Base-by-base conservation (phyloP, 768 basidiomycete species). In the Chalciporus sphaerocephalus region DNA sequence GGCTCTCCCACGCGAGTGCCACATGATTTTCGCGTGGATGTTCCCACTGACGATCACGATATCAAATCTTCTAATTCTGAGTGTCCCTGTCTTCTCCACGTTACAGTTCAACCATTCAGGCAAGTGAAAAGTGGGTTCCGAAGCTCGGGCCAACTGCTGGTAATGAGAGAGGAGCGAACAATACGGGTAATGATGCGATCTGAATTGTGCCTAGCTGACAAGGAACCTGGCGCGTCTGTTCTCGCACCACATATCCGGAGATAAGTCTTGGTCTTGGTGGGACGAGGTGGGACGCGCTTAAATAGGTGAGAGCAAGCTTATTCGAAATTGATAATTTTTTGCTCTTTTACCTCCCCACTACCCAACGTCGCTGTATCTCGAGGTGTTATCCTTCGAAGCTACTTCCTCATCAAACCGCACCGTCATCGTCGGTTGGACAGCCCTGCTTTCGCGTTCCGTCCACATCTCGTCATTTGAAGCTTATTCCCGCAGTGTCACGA, bases 151-250 rank as follows among this genome's bases (percentile, higher is more conserved):
- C 47, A n/a, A n/a, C n/a, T n/a, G n/a, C n/a, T n/a, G n/a, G n/a
- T n/a, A 9, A 17, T 46, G 27, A 43, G 33, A 16, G 23, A 18
- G n/a, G 44, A 21, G 23, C 25, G 17, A 40, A 43, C 21, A 33
- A 33, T 35, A 37, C 46, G 28, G 41, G 23, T 38, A 22, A 18
- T 46, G 51, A 46, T 54, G 38, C 41, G 46, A 60, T 58, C 12
- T n/a, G n/a, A n/a, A n/a, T n/a, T n/a, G 50, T 59, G 23, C 40
- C 45, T 58, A 46, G 44, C 53, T 34, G 21, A n/a, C n/a, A n/a
- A n/a, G n/a, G n/a, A 28, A 28, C 40, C 56, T 45, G 33, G 4
- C 20, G 38, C n/a, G 38, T 40, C 30, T 12, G 28, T 48, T 47
- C 22, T 35, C 25, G 44, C 22, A 39, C 21, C 27, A 40, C 39